phyloP scores from a whole-genome alignment of 2,329 filamentous ascomycete species.

The Paramyrothecium roridum region DNA sequence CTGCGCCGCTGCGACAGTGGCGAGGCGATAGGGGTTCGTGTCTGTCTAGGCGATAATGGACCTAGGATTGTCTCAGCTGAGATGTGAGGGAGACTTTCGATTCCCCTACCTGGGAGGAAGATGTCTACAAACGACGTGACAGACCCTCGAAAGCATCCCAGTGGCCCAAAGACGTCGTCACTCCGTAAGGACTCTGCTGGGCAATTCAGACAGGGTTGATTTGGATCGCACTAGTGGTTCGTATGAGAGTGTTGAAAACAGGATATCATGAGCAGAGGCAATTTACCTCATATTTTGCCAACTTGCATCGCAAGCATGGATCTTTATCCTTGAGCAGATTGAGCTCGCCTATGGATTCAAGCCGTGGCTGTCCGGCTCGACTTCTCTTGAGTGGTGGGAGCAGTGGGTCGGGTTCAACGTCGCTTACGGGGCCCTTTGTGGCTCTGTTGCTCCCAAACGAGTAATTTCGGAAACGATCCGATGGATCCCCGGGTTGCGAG shows the following conservation, averaged over 20 bases:
- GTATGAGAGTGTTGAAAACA: not conserved
- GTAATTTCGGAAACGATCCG: conserved; percentile 19
- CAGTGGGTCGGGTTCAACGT: conserved; percentile 47
- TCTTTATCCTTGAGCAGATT: conserved; percentile 43
- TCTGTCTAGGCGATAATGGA: conserved; percentile 44
- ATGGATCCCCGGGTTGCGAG: conserved; percentile 5
- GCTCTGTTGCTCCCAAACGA: conserved; percentile 33
- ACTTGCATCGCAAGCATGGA: conserved; percentile 50
- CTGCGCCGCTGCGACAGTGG: conserved; percentile 44
- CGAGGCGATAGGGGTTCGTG: conserved; percentile 47
- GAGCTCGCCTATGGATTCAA: conserved; percentile 57
- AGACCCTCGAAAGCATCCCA: conserved; percentile 51
- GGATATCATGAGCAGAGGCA: not conserved
- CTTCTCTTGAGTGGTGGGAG: conserved; percentile 54
- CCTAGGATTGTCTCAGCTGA: conserved; percentile 23
- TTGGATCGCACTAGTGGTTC: conserved; percentile 45
- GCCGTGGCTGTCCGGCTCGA: conserved; percentile 47
- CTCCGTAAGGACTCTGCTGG: conserved; percentile 26
- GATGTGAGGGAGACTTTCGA: conserved; percentile 10
- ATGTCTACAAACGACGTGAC: conserved; percentile 44
- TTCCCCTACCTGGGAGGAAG: conserved; percentile 42
- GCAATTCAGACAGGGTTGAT: conserved; percentile 47
- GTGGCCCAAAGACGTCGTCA: conserved; percentile 43
- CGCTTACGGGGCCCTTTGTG: conserved; percentile 35
- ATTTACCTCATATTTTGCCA: conserved; percentile 41